These are phyloP conservation scores for Fusarium sp. DNA, from an alignment of 2,329 filamentous ascomycete species.

Conservation along the genomic window DNA sequence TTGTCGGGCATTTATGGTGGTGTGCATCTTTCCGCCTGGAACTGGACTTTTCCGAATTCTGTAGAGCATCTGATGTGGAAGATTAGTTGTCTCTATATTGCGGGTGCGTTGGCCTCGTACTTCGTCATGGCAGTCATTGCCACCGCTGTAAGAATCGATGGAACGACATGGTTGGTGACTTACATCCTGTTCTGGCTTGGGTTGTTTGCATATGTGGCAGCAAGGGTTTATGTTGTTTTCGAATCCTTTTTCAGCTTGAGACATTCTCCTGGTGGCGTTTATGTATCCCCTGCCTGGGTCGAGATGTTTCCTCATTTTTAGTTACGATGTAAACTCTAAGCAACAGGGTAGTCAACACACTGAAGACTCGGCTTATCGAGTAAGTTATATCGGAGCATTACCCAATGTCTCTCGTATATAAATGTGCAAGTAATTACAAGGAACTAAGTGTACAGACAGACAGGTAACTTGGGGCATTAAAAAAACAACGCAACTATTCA, in stretches of 20 bases:
- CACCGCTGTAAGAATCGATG: neutral
- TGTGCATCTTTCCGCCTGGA: conserved; percentile 10
- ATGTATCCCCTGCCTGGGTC: conserved; percentile 7
- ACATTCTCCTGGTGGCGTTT: neutral
- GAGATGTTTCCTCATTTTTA: conserved; percentile 12
- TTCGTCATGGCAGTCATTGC: conserved; percentile 4
- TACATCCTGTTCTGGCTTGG: conserved; percentile 8
- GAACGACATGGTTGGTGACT: conserved; percentile 8
- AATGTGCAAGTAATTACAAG: conserved; percentile 39
- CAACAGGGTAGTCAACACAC: neutral
- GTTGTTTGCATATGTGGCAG: conserved; percentile 1
- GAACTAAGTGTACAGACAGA: conserved; percentile 33
- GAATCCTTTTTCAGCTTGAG: conserved; percentile 8
- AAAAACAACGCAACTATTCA: conserved; percentile 33
- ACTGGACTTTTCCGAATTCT: conserved; percentile 10
- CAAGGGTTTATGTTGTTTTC: conserved; percentile 2
- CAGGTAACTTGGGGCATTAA: conserved; percentile 8
- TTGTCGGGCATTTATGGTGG: conserved; percentile 10
- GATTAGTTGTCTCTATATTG: neutral
- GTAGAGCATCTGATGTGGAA: conserved; percentile 5
- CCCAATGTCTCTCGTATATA: conserved; percentile 3
- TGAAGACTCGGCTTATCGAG: neutral
- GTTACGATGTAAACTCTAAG: neutral
- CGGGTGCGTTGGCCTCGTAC: conserved; percentile 5
- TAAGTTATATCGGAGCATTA: neutral